Percentiles rank a stretch among this genome's conserved stretches.
phyloP scores from a whole-genome alignment of 2,329 filamentous ascomycete genomes.

The Trichoderma koningiopsis region DNA sequence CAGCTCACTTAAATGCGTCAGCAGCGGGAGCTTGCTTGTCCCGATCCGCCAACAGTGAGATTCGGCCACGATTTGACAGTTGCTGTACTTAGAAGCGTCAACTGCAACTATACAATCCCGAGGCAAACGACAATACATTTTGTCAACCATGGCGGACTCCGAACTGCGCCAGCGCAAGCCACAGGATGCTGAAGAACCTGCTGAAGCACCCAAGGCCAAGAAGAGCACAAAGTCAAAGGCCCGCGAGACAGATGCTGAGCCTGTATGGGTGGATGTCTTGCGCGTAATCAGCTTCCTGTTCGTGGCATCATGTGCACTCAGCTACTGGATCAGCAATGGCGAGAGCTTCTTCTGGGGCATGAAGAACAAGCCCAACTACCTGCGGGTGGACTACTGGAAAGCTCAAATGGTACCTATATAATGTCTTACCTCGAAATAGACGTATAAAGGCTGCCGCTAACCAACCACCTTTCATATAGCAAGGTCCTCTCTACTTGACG shows the following conservation, averaged over 20 bases:
- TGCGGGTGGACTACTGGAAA: slow-evolving; percentile 60
- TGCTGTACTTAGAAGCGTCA: background rate
- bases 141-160: slow-evolving; percentile 41
- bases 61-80: slow-evolving; percentile 13
- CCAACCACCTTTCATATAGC: slow-evolving; percentile 38
- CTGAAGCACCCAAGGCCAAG: slow-evolving; percentile 32
- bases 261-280: slow-evolving; percentile 64
- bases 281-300: slow-evolving; percentile 69
- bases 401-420: slow-evolving; percentile 57
- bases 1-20: background rate
- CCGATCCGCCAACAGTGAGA: slow-evolving; percentile 1
- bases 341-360: slow-evolving; percentile 70
- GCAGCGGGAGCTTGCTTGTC: slow-evolving; percentile 8
- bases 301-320: slow-evolving; percentile 67
- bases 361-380: slow-evolving; percentile 63
- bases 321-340: slow-evolving; percentile 74
- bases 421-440: background rate
- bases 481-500: slow-evolving; percentile 69
- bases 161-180: slow-evolving; percentile 50
- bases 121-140: background rate
- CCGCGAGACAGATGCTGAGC: slow-evolving; percentile 56
- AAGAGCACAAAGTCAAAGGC: slow-evolving; percentile 28
- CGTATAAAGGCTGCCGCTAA: background rate
- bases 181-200: slow-evolving; percentile 33
- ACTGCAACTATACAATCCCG: background rate